Base-by-base conservation (phyloP, 2,329 filamentous ascomycete species). In the Colletotrichum noveboracense region DNA sequence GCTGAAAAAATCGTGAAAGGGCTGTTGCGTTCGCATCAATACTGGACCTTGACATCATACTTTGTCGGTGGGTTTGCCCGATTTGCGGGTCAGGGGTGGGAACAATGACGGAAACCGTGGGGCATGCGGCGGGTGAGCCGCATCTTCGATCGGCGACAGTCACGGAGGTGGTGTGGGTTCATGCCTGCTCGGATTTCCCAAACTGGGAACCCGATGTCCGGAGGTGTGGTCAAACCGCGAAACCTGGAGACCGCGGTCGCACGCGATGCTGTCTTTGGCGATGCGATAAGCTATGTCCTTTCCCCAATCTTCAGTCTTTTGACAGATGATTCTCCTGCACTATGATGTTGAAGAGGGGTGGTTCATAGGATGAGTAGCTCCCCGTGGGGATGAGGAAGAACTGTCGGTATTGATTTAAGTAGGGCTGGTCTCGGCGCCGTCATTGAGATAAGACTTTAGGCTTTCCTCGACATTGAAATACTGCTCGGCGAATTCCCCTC, bases 41-140 rank as follows among this genome's bases (percentile, higher is more conserved):
- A 73, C 21, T 73, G 65, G 62, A 28, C 36, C 34, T 58, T 76
- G 70, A 76, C 70, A 76, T 76, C 74, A 76, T 76, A 48, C 6
- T 16, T 6, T 7, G 43, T 28, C 9, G n/a, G 9, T 26, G 48
- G 48, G 30, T 36, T 71, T 32, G 52, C 18, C 60, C 60, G 32
- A 60, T 36, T 65, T 69, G 70, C 70, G 74, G 74, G 70, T 69
- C 74, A n/a, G 5, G 12, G 43, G 73, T 73, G 73, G 67, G 43
- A 52, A 75, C 70, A 52, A 69, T 76, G 74, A 76, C 70, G 74
- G 74, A 69, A 60, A 60, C 64, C 70, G 68, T 76, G 70, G 74
- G 65, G 43, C 69, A 14, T 18, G 38, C 52, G 56, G 56, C 52
- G 64, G 24, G 56, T 48, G 73, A 43, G 70, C 70, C 43, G 52